phyloP scores from a whole-genome alignment of 1,139 yeast genomes.

The Saccharomyces pastorianus region DNA sequence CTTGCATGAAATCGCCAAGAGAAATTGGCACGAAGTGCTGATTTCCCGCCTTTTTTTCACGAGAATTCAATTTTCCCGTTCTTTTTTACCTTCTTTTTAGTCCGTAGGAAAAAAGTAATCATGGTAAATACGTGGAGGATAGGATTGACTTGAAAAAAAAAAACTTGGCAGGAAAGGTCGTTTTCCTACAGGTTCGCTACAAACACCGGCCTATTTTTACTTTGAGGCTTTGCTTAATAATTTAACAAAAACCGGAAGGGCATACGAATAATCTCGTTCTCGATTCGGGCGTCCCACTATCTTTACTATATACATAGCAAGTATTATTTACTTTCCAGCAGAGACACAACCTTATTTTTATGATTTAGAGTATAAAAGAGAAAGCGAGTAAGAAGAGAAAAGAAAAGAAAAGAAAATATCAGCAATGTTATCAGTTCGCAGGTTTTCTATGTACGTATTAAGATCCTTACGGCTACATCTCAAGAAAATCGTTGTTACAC shows the following conservation, averaged over 20 bases:
- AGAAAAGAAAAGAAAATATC: not conserved
- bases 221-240: not conserved
- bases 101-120: not conserved
- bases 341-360: not conserved
- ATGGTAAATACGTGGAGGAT: not conserved
- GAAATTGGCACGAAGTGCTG: not conserved
- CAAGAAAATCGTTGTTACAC: not conserved
- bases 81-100: not conserved
- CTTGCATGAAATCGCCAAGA: not conserved
- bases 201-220: not conserved
- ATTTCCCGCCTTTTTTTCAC: not conserved
- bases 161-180: not conserved
- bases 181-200: not conserved
- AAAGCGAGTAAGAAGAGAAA: not conserved
- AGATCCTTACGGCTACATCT: not conserved
- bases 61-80: not conserved
- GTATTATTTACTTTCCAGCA: not conserved
- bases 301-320: not conserved
- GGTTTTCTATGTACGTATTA: not conserved
- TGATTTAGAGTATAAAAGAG: not conserved
- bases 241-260: not conserved
- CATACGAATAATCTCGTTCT: not conserved
- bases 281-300: not conserved
- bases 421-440: not conserved
- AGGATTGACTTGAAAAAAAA: not conserved